Percentiles rank a stretch among this genome's conserved stretches.
phyloP scores from a whole-genome alignment of 805 yeast species.

The Myxozyma geophila region DNA sequence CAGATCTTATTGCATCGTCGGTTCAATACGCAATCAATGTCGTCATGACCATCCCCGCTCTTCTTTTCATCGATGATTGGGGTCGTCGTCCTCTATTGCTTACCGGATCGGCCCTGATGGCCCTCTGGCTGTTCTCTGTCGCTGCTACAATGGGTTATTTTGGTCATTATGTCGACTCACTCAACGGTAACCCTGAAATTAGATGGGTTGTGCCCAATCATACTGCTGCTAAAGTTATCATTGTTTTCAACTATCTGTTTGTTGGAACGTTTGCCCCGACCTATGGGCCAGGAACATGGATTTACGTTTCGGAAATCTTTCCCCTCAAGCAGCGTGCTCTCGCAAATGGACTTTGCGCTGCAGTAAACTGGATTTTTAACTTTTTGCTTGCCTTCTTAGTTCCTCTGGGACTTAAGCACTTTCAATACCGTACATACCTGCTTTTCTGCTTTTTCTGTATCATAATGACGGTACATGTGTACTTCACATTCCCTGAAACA shows the following conservation, averaged over 20 bases:
- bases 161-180: slow-evolving; percentile 37
- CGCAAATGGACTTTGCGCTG: slow-evolving; percentile 59
- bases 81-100: slow-evolving; percentile 62
- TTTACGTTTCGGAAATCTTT: slow-evolving; percentile 68
- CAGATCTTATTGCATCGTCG: slow-evolving; percentile 60
- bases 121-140: slow-evolving; percentile 34
- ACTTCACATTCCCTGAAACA: slow-evolving; percentile 70
- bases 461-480: slow-evolving; percentile 52
- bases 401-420: slow-evolving; percentile 53
- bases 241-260: slow-evolving; percentile 58
- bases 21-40: slow-evolving; percentile 63
- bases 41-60: slow-evolving; percentile 65
- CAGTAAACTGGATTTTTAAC: slow-evolving; percentile 69
- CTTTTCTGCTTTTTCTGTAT: slow-evolving; percentile 60
- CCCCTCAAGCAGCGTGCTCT: slow-evolving; percentile 69
- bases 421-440: slow-evolving; percentile 63
- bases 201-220: slow-evolving; percentile 35
- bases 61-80: slow-evolving; percentile 61
- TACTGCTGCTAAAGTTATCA: slow-evolving; percentile 51
- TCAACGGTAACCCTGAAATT: slow-evolving; percentile 37
- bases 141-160: slow-evolving; percentile 36
- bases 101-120: slow-evolving; percentile 37
- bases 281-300: slow-evolving; percentile 60
- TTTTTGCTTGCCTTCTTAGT: slow-evolving; percentile 59
- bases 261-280: slow-evolving; percentile 60